phyloP scores from a whole-genome alignment of 2,329 filamentous ascomycete species.

The Mollisiaceae sp. region DNA sequence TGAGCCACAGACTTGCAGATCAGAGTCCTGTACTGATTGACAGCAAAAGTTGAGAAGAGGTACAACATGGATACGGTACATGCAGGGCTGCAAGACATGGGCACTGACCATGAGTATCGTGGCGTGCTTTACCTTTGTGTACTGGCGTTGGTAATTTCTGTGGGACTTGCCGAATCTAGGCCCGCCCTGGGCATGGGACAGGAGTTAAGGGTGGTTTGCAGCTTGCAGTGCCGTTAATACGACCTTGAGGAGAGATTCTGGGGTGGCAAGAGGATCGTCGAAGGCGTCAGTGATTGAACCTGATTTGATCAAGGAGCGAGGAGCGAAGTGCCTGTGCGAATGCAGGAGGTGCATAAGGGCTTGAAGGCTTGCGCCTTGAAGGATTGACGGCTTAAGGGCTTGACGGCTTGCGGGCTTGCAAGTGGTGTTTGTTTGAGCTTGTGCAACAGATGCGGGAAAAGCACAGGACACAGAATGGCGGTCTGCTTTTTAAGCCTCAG shows the following conservation, averaged over 20 bases:
- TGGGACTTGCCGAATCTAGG: background rate
- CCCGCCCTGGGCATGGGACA: background rate
- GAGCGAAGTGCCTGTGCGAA: background rate
- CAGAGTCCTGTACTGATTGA: background rate
- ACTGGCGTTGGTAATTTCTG: background rate
- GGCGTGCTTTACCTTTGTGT: background rate
- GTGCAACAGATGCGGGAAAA: background rate
- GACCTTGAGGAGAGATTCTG: background rate
- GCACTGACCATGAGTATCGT: background rate
- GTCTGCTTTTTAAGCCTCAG: background rate
- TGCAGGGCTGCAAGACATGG: background rate
- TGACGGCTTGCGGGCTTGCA: background rate
- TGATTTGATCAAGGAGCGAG: constrained; percentile 3
- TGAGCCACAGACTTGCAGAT: background rate
- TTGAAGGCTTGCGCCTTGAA: background rate
- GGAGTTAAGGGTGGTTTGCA: background rate
- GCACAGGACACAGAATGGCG: constrained; percentile 1
- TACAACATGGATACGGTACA: background rate
- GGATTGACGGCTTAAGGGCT: background rate
- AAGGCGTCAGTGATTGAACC: background rate
- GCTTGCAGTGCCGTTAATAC: constrained; percentile 3
- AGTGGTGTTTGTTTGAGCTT: background rate
- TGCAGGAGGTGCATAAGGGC: constrained; percentile 2
- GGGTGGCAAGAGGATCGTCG: background rate
- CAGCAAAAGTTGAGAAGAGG: background rate